These are phyloP conservation scores for Trifolium repens DNA, from an alignment of 306 rosid genomes.

Conservation along the genomic window DNA sequence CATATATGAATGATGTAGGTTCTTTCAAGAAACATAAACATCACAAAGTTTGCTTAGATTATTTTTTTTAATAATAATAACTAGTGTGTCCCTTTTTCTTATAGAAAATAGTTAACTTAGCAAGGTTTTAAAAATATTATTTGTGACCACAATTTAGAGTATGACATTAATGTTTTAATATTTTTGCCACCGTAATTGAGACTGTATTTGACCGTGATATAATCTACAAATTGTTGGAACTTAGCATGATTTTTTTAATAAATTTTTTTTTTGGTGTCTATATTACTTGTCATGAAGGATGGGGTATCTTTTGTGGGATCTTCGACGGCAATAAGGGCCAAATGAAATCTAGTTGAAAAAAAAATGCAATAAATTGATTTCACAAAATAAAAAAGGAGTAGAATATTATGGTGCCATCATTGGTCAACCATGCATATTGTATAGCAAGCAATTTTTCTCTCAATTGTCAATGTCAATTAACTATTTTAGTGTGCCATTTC, in stretches of 20 bases:
- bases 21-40: conserved; percentile 35
- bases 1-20: conserved; percentile 27
- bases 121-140: neutral
- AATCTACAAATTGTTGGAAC: neutral
- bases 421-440: too few relatives aligned
- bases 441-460: too few relatives aligned
- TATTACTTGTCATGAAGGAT: conserved; percentile 11
- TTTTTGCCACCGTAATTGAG: neutral
- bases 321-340: conserved; percentile 43
- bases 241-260: conserved; percentile 25
- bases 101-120: conserved; percentile 6
- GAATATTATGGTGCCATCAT: neutral
- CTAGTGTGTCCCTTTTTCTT: neutral
- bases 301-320: conserved; percentile 37
- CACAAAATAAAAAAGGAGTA: conserved; percentile 16
- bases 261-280: neutral
- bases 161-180: neutral
- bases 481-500: too few relatives aligned
- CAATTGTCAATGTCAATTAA: too few relatives aligned
- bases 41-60: conserved; percentile 1
- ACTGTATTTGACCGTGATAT: neutral
- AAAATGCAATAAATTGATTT: conserved; percentile 31
- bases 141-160: neutral
- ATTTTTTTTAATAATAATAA: neutral
- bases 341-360: conserved; percentile 8